Evolutionary conservation across 805 yeast species (phyloP).

Genomic region (Monosporozyma unispora): DNA sequence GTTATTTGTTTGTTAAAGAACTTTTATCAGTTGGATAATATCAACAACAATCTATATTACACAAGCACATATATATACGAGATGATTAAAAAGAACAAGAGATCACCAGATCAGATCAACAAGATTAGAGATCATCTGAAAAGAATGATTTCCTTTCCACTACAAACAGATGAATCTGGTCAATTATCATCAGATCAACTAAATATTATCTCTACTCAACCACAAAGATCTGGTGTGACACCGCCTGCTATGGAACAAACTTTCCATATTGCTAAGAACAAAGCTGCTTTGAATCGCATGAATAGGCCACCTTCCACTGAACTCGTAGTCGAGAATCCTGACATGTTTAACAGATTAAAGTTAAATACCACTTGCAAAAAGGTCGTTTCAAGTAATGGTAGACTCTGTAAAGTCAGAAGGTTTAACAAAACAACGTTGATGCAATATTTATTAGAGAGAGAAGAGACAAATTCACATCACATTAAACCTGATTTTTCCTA

Average conservation of each 20-base stretch:
- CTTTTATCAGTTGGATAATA: no score
- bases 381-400: background rate
- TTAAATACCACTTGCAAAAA: background rate
- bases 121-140: background rate
- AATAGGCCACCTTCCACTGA: background rate
- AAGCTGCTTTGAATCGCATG: background rate
- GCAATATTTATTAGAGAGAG: background rate
- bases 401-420: background rate
- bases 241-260: background rate
- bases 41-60: no score
- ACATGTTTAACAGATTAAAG: background rate
- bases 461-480: background rate
- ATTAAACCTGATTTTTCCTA: conserved; percentile 84
- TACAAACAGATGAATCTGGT: background rate
- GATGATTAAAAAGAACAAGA: background rate
- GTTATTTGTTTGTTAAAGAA: no score
- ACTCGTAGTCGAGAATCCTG: background rate
- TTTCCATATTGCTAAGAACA: background rate
- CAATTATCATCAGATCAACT: background rate
- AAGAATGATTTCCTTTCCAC: background rate
- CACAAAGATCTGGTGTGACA: background rate
- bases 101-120: background rate
- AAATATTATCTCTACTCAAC: background rate
- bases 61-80: background rate
- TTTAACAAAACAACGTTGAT: background rate